These are phyloP conservation scores for Alisma plantagoaquatica DNA, from an alignment of 106 monocot species.

Conservation along the genomic window DNA sequence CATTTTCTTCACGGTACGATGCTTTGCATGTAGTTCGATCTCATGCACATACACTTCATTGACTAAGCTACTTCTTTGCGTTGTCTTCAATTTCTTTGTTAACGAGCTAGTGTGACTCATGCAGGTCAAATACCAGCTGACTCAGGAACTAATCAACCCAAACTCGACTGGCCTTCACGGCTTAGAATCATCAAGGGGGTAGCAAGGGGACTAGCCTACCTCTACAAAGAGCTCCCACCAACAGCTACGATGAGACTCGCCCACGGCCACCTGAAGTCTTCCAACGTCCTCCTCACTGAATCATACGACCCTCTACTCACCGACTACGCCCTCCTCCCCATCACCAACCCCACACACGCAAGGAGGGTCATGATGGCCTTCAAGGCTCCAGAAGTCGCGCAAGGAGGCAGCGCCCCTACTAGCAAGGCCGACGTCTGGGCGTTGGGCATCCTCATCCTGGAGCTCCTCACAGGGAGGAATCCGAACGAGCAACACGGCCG, in stretches of 20 bases:
- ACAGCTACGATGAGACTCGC: constrained; percentile 20
- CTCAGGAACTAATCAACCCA: constrained; percentile 2
- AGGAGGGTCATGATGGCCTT: constrained; percentile 65
- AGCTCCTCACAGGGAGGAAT: constrained; percentile 72
- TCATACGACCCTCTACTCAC: constrained; percentile 40
- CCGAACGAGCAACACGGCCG: constrained; percentile 45
- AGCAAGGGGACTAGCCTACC: constrained; percentile 38
- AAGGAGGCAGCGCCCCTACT: constrained; percentile 15
- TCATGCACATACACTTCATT: background rate
- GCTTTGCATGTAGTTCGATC: background rate
- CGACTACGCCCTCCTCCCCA: constrained; percentile 67
- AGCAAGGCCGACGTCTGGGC: constrained; percentile 95
- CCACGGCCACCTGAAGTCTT: constrained; percentile 86
- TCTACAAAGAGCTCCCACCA: background rate
- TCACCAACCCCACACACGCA: constrained; percentile 37
- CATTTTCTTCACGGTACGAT: constrained; percentile 39
- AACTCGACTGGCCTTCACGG: constrained; percentile 54
- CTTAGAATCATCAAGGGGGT: constrained; percentile 62
- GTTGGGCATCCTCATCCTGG: constrained; percentile 69
- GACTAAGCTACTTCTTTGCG: background rate
- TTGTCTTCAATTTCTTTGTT: background rate
- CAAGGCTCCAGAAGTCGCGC: constrained; percentile 61
- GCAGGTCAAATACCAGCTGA: too few relatives aligned
- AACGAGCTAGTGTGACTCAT: too few relatives aligned
- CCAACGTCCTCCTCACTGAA: constrained; percentile 62